These are phyloP conservation scores for Juncus inflexus DNA, from an alignment of 176 grass and related monocot genomes.

Conservation along the genomic window DNA sequence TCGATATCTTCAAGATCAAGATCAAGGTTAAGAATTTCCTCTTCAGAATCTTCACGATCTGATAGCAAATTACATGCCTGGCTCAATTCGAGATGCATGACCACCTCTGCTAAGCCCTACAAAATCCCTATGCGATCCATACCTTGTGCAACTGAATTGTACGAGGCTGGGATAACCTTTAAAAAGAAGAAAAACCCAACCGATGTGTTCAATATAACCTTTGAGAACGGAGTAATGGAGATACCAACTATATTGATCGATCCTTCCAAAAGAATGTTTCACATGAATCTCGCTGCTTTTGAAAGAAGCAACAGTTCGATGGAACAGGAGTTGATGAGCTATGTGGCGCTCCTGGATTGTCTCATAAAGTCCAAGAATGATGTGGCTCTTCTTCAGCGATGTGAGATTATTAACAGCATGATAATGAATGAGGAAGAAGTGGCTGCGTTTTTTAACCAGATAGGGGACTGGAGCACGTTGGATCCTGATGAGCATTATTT, in stretches of 20 bases:
- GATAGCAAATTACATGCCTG: too few relatives aligned
- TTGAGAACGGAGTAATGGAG: not conserved
- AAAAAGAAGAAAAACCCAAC: conserved; percentile 15
- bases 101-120: too few relatives aligned
- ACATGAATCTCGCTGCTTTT: not conserved
- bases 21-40: too few relatives aligned
- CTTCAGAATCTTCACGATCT: too few relatives aligned
- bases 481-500: not conserved
- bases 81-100: too few relatives aligned
- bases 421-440: conserved; percentile 23
- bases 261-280: not conserved
- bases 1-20: too few relatives aligned
- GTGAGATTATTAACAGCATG: conserved; percentile 24
- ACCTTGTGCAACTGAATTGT: not conserved
- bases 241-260: conserved; percentile 9
- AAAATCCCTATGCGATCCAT: conserved; percentile 13
- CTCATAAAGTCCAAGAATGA: conserved; percentile 10
- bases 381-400: conserved; percentile 16
- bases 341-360: conserved; percentile 13
- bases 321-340: not conserved
- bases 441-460: conserved; percentile 15
- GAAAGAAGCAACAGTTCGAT: too few relatives aligned
- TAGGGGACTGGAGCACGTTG: not conserved
- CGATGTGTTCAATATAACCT: conserved; percentile 12
- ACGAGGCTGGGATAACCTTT: conserved; percentile 21